Evolutionary conservation across 163 green algal species (phyloP).

Genomic region (Chlamydomonas reinhardtii): DNA sequence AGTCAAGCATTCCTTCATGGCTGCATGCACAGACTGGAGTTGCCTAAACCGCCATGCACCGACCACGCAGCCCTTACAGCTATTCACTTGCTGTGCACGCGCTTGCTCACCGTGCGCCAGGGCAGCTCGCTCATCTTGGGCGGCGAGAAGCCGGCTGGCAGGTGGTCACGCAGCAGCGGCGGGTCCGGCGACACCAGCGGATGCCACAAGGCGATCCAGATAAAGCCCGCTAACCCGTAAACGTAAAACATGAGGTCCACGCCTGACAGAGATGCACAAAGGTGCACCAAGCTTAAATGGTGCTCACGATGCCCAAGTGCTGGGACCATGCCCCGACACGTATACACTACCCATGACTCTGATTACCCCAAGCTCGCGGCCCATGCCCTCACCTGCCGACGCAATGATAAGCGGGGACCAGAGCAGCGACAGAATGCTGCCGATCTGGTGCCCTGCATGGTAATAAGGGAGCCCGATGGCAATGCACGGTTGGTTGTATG

Average conservation of each 20-base stretch:
- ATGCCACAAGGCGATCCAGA: slow-evolving; percentile 55
- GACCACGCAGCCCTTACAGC: too few species aligned
- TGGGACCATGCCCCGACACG: too few species aligned
- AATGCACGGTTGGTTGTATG: too few species aligned
- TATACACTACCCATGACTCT: too few species aligned
- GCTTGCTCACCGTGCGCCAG: slow-evolving; percentile 27
- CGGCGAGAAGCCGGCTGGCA: neutral
- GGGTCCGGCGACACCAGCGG: slow-evolving; percentile 38
- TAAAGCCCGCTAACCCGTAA: slow-evolving; percentile 50
- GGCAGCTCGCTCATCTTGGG: slow-evolving; percentile 39
- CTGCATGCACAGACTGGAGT: too few species aligned
- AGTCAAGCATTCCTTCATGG: too few species aligned
- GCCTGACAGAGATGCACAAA: neutral
- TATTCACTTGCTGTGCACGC: neutral
- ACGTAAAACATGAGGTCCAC: slow-evolving; percentile 51
- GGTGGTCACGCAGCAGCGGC: slow-evolving; percentile 24
- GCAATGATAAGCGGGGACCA: slow-evolving; percentile 40
- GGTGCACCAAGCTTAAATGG: too few species aligned
- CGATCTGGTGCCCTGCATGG: slow-evolving; percentile 50
- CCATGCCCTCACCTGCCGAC: slow-evolving; percentile 17
- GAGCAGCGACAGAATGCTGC: slow-evolving; percentile 51
- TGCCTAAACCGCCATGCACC: too few species aligned
- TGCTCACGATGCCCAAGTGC: too few species aligned
- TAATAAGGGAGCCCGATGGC: too few species aligned
- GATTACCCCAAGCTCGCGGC: too few species aligned